These are phyloP conservation scores for Hyphopichia pseudoburtonii DNA, from an alignment of 1,139 yeast genomes.

Conservation along the genomic window DNA sequence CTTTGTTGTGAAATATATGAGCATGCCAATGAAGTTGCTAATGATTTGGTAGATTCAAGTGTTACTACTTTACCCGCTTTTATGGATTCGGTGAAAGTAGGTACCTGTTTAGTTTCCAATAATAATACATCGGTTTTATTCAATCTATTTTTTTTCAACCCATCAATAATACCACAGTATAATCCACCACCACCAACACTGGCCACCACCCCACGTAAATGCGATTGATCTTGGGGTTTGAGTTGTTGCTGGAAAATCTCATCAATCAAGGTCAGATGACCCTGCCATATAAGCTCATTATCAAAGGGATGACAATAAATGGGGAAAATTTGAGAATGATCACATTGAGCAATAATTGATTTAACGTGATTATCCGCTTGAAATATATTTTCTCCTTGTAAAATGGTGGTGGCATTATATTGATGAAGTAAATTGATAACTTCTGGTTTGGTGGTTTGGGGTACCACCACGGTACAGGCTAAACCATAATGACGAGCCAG, in stretches of 20 bases:
- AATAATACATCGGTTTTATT: slow-evolving; percentile 26
- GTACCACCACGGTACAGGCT: slow-evolving; percentile 42
- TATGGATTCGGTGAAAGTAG: slow-evolving; percentile 35
- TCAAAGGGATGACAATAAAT: slow-evolving; percentile 46
- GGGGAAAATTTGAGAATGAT: slow-evolving; percentile 18
- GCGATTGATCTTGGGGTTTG: slow-evolving; percentile 13
- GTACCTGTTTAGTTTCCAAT: slow-evolving; percentile 41
- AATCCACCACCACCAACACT: slow-evolving; percentile 48
- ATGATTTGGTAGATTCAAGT: slow-evolving; percentile 28
- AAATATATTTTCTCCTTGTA: slow-evolving; percentile 34
- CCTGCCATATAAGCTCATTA: slow-evolving; percentile 39
- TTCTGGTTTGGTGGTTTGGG: slow-evolving; percentile 24
- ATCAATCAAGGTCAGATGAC: slow-evolving; percentile 36
- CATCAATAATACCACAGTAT: slow-evolving; percentile 38
- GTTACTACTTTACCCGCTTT: slow-evolving; percentile 26
- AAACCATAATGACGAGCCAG: slow-evolving; percentile 26
- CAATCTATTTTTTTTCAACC: slow-evolving; percentile 22
- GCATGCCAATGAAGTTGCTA: slow-evolving; percentile 43
- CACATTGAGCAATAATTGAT: slow-evolving; percentile 15
- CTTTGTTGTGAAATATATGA: slow-evolving; percentile 35
- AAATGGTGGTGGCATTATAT: slow-evolving; percentile 30
- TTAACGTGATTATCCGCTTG: slow-evolving; percentile 37
- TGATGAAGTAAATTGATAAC: slow-evolving; percentile 24
- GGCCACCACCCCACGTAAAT: slow-evolving; percentile 37
- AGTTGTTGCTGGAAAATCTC: slow-evolving; percentile 27